phyloP scores from a whole-genome alignment of 192 early-diverging fungal species.

The Podila epigama region DNA sequence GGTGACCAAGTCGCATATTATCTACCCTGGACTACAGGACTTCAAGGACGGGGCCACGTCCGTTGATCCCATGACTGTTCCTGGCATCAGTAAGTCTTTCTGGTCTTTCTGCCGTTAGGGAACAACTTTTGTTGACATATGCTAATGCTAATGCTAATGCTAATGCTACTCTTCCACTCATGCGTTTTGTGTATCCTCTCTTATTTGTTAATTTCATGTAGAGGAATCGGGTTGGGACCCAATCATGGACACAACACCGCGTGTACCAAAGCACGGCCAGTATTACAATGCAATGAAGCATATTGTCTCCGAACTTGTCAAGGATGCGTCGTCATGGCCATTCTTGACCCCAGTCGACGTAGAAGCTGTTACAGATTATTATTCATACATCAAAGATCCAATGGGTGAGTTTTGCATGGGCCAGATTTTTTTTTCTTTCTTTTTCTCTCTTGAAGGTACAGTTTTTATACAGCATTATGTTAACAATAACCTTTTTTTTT shows the following conservation, averaged over 20 bases:
- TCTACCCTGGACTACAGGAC: conserved; percentile 79
- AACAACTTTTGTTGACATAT: no score
- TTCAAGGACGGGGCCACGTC: conserved; percentile 67
- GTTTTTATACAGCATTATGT: background rate
- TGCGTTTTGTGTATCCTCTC: background rate
- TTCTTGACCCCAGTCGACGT: conserved; percentile 91
- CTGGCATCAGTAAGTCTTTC: conserved; percentile 79
- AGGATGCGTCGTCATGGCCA: conserved; percentile 88
- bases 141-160: no score
- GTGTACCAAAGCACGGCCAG: conserved; percentile 54
- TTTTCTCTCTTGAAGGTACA: no score
- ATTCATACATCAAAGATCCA: conserved; percentile 93
- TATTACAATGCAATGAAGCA: conserved; percentile 74
- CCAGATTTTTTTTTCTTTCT: background rate
- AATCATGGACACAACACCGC: conserved; percentile 75
- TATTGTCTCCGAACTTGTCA: conserved; percentile 79
- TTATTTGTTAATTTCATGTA: conserved; percentile 9
- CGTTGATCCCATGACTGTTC: conserved; percentile 86
- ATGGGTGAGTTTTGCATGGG: conserved; percentile 74
- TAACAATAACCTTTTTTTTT: background rate
- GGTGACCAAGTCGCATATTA: conserved; percentile 74
- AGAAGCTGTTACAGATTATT: conserved; percentile 93
- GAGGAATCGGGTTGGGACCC: conserved; percentile 94
- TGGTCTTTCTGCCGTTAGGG: no score
- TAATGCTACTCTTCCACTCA: no score